Evolutionary conservation across 225 moss, liverwort and hornwort genomes (phyloP).

Genomic region (Asterella californica): DNA sequence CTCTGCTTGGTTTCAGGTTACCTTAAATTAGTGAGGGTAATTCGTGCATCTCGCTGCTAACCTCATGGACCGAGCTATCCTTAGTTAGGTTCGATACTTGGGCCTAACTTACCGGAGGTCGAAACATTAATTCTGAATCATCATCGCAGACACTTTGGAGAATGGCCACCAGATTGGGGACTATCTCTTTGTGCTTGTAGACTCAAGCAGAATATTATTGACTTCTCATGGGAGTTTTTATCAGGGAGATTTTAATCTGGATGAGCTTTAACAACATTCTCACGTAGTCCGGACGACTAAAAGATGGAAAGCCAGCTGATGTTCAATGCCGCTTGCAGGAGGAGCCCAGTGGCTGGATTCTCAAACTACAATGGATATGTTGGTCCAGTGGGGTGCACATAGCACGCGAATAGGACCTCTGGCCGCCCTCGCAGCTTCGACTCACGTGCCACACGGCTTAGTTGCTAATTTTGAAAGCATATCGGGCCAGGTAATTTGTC

Average conservation of each 20-base stretch:
- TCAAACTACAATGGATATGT: conserved; percentile 60
- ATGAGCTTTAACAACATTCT: background rate
- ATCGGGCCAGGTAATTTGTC: conserved; percentile 61
- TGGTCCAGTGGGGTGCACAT: conserved; percentile 57
- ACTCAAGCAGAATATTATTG: too few relatives aligned
- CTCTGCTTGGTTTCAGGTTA: background rate
- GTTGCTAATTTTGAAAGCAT: conserved; percentile 65
- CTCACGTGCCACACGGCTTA: conserved; percentile 68
- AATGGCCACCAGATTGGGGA: too few relatives aligned
- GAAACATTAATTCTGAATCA: too few relatives aligned
- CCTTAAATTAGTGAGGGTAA: too few relatives aligned
- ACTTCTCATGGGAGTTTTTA: too few relatives aligned
- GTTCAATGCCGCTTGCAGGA: conserved; percentile 40
- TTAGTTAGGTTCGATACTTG: too few relatives aligned
- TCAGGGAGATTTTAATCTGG: too few relatives aligned
- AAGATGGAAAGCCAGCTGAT: background rate
- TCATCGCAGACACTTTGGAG: too few relatives aligned
- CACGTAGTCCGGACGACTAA: background rate
- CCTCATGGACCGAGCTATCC: too few relatives aligned
- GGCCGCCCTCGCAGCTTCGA: conserved; percentile 78
- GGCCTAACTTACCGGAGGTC: too few relatives aligned
- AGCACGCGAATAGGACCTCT: conserved; percentile 68
- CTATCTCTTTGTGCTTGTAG: too few relatives aligned
- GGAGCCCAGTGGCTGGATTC: conserved; percentile 78
- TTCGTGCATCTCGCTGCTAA: too few relatives aligned